phyloP scores from a whole-genome alignment of 2,329 filamentous ascomycete species.

The Claviceps fusiformis region DNA sequence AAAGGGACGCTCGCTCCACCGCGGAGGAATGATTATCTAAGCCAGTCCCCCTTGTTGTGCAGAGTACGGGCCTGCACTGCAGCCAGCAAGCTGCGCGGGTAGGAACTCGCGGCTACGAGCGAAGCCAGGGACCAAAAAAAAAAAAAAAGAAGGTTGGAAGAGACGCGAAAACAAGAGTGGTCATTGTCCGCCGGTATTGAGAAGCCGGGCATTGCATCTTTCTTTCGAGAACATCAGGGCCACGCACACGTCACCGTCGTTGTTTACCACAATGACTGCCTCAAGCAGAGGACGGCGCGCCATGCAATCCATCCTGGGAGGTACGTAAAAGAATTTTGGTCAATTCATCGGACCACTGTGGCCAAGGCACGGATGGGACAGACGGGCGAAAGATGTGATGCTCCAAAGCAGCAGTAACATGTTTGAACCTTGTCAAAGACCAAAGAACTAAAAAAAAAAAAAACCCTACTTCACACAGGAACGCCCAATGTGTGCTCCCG shows the following conservation, averaged over 20 bases:
- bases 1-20: no score
- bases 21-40: background rate
- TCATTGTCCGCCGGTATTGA: slow-evolving; percentile 1
- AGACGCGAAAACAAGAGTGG: slow-evolving; percentile 1
- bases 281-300: slow-evolving; percentile 43
- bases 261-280: slow-evolving; percentile 28
- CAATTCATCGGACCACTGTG: background rate
- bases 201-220: slow-evolving; percentile 4
- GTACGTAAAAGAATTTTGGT: slow-evolving; percentile 22
- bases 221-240: slow-evolving; percentile 3
- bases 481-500: slow-evolving; percentile 22
- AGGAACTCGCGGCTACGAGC: background rate
- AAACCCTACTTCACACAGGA: slow-evolving; percentile 7
- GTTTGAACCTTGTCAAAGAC: background rate
- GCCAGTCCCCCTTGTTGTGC: background rate
- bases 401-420: background rate
- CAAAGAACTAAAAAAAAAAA: background rate
- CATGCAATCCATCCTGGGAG: slow-evolving; percentile 33
- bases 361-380: background rate
- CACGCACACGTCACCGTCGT: background rate
- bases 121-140: slow-evolving; percentile 9
- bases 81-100: background rate
- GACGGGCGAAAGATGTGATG: background rate
- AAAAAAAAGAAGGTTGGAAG: slow-evolving; percentile 6
- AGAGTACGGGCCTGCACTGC: background rate